phyloP scores from a whole-genome alignment of 495 filamentous ascomycete genomes.

The Penicillium herquei region DNA sequence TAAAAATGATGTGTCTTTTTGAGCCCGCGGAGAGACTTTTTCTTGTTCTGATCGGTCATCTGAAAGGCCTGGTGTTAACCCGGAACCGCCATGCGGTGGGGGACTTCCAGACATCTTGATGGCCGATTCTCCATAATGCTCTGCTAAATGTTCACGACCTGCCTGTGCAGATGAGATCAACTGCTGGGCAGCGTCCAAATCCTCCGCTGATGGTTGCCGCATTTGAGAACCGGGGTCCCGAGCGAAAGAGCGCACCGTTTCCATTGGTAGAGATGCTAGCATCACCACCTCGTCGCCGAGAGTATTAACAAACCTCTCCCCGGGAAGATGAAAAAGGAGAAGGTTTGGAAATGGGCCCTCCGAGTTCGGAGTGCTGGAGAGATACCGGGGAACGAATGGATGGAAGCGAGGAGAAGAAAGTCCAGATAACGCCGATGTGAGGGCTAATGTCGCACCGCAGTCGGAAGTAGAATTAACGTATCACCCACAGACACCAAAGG shows the following conservation, averaged over 20 bases:
- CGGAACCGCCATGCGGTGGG: conserved; percentile 6
- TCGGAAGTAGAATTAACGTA: conserved; percentile 39
- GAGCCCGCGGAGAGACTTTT: conserved; percentile 31
- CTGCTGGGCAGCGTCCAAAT: conserved; percentile 48
- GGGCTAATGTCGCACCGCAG: conserved; percentile 36
- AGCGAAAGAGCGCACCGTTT: conserved; percentile 39
- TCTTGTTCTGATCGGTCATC: conserved; percentile 12
- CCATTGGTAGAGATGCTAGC: conserved; percentile 44
- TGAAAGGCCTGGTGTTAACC: conserved; percentile 6
- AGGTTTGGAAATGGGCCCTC: conserved; percentile 1
- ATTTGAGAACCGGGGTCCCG: conserved; percentile 30
- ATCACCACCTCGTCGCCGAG: conserved; percentile 26
- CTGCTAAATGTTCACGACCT: conserved; percentile 38
- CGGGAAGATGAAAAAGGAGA: background rate
- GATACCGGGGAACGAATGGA: conserved; percentile 9
- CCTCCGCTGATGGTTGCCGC: conserved; percentile 46
- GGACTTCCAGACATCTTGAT: conserved; percentile 15
- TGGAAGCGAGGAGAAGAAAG: conserved; percentile 24
- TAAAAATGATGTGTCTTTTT: conserved; percentile 42
- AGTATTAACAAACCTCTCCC: background rate
- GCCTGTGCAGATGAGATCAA: conserved; percentile 46
- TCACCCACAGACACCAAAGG: conserved; percentile 22
- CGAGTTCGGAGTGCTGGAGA: conserved; percentile 6
- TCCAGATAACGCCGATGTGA: conserved; percentile 14
- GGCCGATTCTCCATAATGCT: conserved; percentile 23